Base-by-base conservation (phyloP, 768 basidiomycete genomes). In the Amanita rubescens region DNA sequence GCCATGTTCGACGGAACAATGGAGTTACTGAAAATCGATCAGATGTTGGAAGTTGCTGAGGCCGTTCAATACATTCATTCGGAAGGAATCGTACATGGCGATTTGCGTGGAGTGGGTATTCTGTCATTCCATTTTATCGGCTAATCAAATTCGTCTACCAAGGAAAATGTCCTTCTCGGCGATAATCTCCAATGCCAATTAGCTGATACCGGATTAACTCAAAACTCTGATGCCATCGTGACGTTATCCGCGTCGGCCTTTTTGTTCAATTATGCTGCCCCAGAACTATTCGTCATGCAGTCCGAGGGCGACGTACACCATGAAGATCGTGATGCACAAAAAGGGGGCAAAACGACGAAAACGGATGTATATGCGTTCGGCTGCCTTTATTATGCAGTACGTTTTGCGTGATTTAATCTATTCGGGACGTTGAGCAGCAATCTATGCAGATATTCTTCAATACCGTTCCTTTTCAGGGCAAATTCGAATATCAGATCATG, bases 1-100 rank as follows among this genome's bases (percentile, higher is more conserved):
- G n/a, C 2, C 3, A 15, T 1, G 6, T 20, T 12, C 12, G 19
- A 3, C 1, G 25, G 14, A 17, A 6, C 24, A 33, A 24, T 30
- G 27, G 27, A 30, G 8, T 30, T 4, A 30, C 27, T 8, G 27
- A 30, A 30, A 30, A 4, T 14, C 27, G 25, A 20, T n/a, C 41
- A 5, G 38, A 19, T 39, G 12, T 17, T 39, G 19, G 38, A 51
- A 20, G 50, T 51, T n/a, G 50, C 50, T 3, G 50, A 51, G 14
- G 50, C 38, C 37, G 1, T 51, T 2, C 37, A 30, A 15, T 42
- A 51, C 19, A 15, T 51, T 10, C 50, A 51, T 32, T 51, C 50
- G 19, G 50, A 51, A 51, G 50, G 50, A 3, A 32, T 51, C 10
- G n/a, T 42, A 2, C 50, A 51, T 32, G 50, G 38, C 30, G 39